Evolutionary conservation across 352 stramenopile species (phyloP).

Genomic region (Phytophthora crassamura): DNA sequence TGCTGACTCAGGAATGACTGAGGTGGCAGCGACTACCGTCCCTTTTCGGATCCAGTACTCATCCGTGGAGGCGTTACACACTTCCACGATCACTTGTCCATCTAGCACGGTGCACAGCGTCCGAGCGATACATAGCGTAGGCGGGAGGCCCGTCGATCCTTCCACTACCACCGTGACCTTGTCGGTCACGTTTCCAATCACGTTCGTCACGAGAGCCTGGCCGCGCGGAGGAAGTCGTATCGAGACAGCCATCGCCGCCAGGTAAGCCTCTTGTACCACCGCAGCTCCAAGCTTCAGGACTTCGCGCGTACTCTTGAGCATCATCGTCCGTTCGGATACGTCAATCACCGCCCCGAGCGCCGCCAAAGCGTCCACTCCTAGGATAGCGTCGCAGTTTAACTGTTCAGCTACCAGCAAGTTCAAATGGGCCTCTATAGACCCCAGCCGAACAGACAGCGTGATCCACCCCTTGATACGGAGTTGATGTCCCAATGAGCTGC

Average conservation of each 20-base stretch:
- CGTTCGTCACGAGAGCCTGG: slow-evolving; percentile 2
- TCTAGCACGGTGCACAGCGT: slow-evolving; percentile 4
- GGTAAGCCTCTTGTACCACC: not conserved
- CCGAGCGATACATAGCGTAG: not conserved
- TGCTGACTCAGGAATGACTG: too few relatives aligned
- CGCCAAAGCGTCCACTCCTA: not conserved
- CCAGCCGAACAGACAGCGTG: not conserved
- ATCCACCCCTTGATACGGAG: not conserved
- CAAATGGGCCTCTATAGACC: not conserved
- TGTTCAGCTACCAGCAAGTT: not conserved
- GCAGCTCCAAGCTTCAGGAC: not conserved
- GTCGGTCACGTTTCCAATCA: not conserved
- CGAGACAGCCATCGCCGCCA: not conserved
- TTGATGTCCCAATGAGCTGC: not conserved
- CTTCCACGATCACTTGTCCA: not conserved
- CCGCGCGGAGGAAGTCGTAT: not conserved
- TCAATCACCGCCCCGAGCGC: slow-evolving; percentile 2
- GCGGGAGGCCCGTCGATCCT: not conserved
- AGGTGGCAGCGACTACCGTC: not conserved
- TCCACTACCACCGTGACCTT: slow-evolving; percentile 2
- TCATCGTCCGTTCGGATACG: not conserved
- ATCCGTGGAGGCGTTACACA: slow-evolving; percentile 8
- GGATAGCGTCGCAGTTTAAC: not conserved
- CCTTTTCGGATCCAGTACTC: slow-evolving; percentile 2
- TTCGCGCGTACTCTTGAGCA: not conserved